Evolutionary conservation across 352 stramenopile species (phyloP).

Genomic region (Globisporangium alternatum): DNA sequence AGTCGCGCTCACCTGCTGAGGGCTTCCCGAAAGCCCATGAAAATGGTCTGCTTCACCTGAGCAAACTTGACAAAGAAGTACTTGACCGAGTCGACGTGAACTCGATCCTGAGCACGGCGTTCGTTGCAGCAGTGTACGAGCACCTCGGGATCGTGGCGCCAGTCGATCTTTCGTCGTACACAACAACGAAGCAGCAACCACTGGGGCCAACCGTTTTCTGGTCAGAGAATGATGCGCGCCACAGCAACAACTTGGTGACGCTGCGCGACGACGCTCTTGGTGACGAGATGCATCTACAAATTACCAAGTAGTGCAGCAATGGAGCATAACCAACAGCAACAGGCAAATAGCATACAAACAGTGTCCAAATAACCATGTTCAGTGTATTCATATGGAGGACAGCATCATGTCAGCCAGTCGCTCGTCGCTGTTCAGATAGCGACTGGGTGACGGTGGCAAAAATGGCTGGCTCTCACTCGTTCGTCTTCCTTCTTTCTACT

Average conservation of each 20-base stretch:
- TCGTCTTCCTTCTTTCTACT: slow-evolving; percentile 2
- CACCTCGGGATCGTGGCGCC: slow-evolving; percentile 24
- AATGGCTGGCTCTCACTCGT: neutral
- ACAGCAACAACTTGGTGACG: neutral
- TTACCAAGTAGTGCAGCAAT: neutral
- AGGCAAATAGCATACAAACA: neutral
- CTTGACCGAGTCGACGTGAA: slow-evolving; percentile 11
- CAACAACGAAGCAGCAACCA: neutral
- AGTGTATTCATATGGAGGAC: too few species aligned
- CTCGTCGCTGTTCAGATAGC: neutral
- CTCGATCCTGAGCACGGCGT: slow-evolving; percentile 28
- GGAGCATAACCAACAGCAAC: neutral
- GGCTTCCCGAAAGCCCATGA: neutral
- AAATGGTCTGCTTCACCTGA: neutral
- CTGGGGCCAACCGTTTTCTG: neutral
- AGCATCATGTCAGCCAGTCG: neutral
- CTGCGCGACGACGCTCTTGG: neutral
- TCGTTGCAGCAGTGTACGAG: slow-evolving; percentile 46
- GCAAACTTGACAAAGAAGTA: neutral
- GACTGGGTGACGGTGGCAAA: neutral
- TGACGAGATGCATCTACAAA: neutral
- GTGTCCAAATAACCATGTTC: neutral
- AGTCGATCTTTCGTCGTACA: neutral
- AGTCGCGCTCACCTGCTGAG: neutral
- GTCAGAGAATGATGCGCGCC: neutral